Evolutionary conservation across 2,329 filamentous ascomycete species (phyloP), one percentile per base, ranked within the genome.

Genomic region (Amphichorda felina): DNA sequence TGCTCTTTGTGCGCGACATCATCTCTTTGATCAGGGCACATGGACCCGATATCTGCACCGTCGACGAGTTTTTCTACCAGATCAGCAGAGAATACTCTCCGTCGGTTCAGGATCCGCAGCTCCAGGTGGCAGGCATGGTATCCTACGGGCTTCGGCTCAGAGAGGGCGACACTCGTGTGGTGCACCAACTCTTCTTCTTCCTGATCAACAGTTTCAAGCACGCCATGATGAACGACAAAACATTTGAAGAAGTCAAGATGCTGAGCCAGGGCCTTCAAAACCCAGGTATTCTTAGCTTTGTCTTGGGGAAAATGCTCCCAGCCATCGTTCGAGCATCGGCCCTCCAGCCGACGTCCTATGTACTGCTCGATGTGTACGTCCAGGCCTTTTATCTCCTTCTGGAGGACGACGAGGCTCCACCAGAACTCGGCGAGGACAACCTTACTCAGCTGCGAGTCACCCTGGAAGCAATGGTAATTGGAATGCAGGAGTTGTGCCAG

Each of bases 141-240:
- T 66, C 69, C 2, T 76, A 73, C 47, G 72, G 70, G 1, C 53
- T 75, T 22, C 63, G 67, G 28, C 51, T 77, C 13, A 56, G 59
- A 27, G 72, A 76, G 40, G 66, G 63, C 2, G 71, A 75, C 36
- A 45, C 50, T 2, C 61, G 58, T 21, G 65, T 64, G 4, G 51
- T 53, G 5, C 59, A 65, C 14, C 63, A 66, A 36, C 58, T 76
- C 4, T 77, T 76, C 45, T 68, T 68, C 48, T 70, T 72, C 38
- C 56, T 77, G 2, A 68, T 66, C 46, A 70, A 70, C 43, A 73
- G 68, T 49, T 72, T 73, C 48, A 74, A 73, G 46, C 54, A 67
- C 35, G 67, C 70, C 0, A 48, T 76, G 3, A 60, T 61, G 30
- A 67, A 67, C 38, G 56, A 64, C 38, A 62, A 58, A 34, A 55